Evolutionary conservation across 2,329 filamentous ascomycete species (phyloP).

Genomic region (Zymoseptoria passerinii): DNA sequence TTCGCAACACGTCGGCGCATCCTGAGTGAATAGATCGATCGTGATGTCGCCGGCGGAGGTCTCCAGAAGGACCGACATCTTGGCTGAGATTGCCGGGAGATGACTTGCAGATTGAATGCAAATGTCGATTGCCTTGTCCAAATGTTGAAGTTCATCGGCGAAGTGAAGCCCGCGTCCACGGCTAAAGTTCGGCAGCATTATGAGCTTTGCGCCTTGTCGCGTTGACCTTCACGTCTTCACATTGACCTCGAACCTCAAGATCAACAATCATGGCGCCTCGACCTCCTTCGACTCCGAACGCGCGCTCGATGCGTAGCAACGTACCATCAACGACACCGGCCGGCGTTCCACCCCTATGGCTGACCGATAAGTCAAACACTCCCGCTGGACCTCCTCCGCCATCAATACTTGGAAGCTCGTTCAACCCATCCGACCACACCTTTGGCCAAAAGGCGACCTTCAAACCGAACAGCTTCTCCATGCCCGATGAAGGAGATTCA

Average conservation of each 20-base stretch:
- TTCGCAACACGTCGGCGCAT: conserved; percentile 84
- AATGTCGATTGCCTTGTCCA: neutral
- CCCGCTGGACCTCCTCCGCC: conserved; percentile 29
- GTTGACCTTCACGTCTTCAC: neutral
- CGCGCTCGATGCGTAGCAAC: conserved; percentile 16
- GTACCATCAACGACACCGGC: conserved; percentile 32
- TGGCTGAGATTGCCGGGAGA: conserved; percentile 2
- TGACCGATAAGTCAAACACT: conserved; percentile 28
- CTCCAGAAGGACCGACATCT: conserved; percentile 89
- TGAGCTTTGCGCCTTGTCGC: neutral
- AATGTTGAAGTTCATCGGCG: too few relatives aligned
- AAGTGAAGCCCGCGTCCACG: neutral
- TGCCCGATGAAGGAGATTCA: conserved; percentile 25
- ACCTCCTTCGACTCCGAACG: conserved; percentile 23
- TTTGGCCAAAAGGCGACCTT: conserved; percentile 16
- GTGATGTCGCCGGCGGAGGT: conserved; percentile 91
- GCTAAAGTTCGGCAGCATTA: neutral
- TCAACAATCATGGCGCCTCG: conserved; percentile 13
- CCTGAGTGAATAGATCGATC: conserved; percentile 82
- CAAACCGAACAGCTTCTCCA: conserved; percentile 23
- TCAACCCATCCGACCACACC: conserved; percentile 21
- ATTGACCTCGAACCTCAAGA: neutral
- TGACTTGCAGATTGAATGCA: neutral
- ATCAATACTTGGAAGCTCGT: conserved; percentile 29
- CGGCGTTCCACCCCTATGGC: conserved; percentile 27